phyloP scores from a whole-genome alignment of 2,329 filamentous ascomycete species.

The Neurospora sp. region DNA sequence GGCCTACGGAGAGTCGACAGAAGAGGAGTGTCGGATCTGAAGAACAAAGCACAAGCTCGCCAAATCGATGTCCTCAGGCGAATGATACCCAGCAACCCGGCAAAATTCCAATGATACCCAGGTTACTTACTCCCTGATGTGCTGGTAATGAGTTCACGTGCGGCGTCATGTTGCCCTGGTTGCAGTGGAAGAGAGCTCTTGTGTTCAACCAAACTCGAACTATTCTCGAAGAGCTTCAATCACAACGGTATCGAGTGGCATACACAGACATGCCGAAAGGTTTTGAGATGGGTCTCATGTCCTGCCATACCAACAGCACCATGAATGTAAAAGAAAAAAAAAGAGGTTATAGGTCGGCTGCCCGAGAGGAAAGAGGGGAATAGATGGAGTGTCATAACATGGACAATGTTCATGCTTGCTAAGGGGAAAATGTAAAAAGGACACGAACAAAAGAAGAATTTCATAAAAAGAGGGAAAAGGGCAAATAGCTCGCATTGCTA shows the following conservation, averaged over 20 bases:
- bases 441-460: neutral
- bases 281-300: neutral
- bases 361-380: neutral
- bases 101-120: slow-evolving; percentile 33
- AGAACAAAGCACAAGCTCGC: slow-evolving; percentile 52
- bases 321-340: neutral
- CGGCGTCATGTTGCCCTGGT: neutral
- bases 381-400: neutral
- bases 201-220: neutral
- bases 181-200: neutral
- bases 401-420: neutral
- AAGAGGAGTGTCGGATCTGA: slow-evolving; percentile 51
- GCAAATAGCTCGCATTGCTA: neutral
- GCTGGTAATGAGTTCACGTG: neutral
- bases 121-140: neutral
- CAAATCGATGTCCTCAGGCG: slow-evolving; percentile 59
- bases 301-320: neutral
- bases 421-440: neutral
- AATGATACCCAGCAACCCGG: slow-evolving; percentile 55
- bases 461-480: neutral
- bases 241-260: neutral
- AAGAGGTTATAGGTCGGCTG: neutral
- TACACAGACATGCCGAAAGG: neutral
- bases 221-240: too few species aligned
- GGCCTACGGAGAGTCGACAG: slow-evolving; percentile 48